A percentile compares a stretch with the other conserved stretches of the same genome.
These are phyloP conservation scores for Gastrolobium bilobum DNA, from an alignment of 306 rosid genomes.

Conservation along the genomic window DNA sequence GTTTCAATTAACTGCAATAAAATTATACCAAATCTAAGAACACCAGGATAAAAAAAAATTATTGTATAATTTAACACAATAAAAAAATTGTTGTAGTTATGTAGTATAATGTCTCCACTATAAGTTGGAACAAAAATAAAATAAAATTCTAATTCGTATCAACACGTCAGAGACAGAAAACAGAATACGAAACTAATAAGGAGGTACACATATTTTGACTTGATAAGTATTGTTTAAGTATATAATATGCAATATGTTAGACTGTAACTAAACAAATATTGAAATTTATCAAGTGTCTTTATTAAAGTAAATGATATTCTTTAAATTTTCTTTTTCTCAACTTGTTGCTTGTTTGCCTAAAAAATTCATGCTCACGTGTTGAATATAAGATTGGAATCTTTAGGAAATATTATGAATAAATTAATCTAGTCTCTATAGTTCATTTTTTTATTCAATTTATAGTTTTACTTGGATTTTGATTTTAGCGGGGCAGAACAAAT, in stretches of 20 bases:
- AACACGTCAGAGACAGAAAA: neutral
- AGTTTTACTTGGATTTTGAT: neutral
- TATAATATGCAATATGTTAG: conserved; percentile 14
- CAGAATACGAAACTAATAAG: neutral
- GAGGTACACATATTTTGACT: conserved; percentile 51
- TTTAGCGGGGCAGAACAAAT: neutral
- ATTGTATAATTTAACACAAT: neutral
- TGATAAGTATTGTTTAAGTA: neutral
- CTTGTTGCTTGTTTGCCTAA: conserved; percentile 3
- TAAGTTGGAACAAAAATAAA: neutral
- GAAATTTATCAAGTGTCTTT: neutral
- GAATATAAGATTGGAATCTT: neutral
- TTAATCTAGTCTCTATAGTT: neutral
- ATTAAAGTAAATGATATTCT: neutral
- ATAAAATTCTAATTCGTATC: neutral
- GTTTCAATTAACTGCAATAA: neutral
- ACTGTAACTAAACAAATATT: neutral
- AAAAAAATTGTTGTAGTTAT: neutral
- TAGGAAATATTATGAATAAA: neutral
- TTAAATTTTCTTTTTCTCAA: conserved; percentile 13
- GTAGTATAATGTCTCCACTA: neutral
- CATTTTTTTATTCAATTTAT: neutral
- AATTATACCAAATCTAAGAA: neutral
- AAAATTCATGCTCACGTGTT: neutral
- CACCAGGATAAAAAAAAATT: neutral